Evolutionary conservation across 1,284 basidiomycete genomes (phyloP), one percentile per base, ranked within the genome.

Genomic region (Tylopilus sp.): DNA sequence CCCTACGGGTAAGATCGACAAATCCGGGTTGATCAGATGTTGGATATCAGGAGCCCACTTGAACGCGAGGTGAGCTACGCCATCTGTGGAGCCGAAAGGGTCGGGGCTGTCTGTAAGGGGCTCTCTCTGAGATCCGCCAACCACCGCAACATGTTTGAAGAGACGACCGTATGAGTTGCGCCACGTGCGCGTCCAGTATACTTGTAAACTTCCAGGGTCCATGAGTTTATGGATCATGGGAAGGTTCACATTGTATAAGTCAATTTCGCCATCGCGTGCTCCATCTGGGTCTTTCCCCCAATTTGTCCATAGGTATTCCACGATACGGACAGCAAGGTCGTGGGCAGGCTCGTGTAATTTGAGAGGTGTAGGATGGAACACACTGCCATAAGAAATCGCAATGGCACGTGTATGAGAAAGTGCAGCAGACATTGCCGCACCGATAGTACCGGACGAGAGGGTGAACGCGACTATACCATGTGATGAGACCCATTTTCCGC

Each of bases 381-480:
- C 84, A 20, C 83, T 90, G 29, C 92, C 94, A 68, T 94, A 97
- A 0, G 90, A 94, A 28, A 97, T 66, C 0, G 90, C 86, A 60
- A 92, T 89, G 26, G 90, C 78, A 45, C 88, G 80, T 40, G 78
- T 74, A 58, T 80, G 76, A 25, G 89, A 87, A 43, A 95, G 72
- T 2, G 92, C 85, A 2, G 87, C 84, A 15, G 90, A 88, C 62
- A 96, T 76, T 2, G 94, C 90, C 2, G 92, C 93, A 36, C 94
- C 94, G 56, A 97, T 80, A 1, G 94, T 97, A 1, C 94, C 94
- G 20, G 91, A 93, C 0, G 91, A 93, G 37, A 95, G 76, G 7
- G 88, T 80, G 66, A 94, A 92, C 2, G 92, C 92, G 35, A 90
- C 88, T 90, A 61, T 44, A 28, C 44, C 32, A 31, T n/a, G 37